These are phyloP conservation scores for Pittosporum tobira DNA, from an alignment of 129 eudicot genomes.

Conservation along the genomic window DNA sequence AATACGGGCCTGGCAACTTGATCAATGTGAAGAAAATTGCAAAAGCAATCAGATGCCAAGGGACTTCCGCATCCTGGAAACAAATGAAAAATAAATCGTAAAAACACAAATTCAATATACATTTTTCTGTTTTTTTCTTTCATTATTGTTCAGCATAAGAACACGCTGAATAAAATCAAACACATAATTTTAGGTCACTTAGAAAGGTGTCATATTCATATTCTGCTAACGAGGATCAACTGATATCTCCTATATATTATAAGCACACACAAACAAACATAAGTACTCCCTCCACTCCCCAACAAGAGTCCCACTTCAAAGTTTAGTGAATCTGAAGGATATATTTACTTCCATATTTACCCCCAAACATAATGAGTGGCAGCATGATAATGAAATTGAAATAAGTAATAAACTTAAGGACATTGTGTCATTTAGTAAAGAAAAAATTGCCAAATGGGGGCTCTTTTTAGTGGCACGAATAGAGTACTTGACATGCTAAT, in stretches of 20 bases:
- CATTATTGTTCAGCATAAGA: too few relatives aligned
- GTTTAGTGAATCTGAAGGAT: too few relatives aligned
- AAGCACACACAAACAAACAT: neutral
- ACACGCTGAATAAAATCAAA: neutral
- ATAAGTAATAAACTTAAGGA: too few relatives aligned
- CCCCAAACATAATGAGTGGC: too few relatives aligned
- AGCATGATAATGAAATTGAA: too few relatives aligned
- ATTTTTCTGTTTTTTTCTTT: neutral
- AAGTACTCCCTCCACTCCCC: too few relatives aligned
- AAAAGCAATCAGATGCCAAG: constrained; percentile 67
- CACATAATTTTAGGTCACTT: neutral
- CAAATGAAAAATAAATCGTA: neutral
- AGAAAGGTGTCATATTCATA: neutral
- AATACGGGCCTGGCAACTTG: constrained; percentile 83
- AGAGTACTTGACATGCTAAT: neutral
- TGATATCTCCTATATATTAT: neutral
- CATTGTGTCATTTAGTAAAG: too few relatives aligned
- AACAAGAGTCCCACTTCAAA: too few relatives aligned
- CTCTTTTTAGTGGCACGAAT: too few relatives aligned
- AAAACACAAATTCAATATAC: neutral
- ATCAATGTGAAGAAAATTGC: constrained; percentile 58
- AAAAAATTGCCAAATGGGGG: too few relatives aligned
- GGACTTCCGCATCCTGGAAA: constrained; percentile 52
- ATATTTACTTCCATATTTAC: too few relatives aligned
- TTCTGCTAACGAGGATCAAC: neutral